Percentiles rank a stretch among this genome's conserved stretches.
Evolutionary conservation across 2,329 filamentous ascomycete species (phyloP).

Genomic region (Calonectria ilicicola): DNA sequence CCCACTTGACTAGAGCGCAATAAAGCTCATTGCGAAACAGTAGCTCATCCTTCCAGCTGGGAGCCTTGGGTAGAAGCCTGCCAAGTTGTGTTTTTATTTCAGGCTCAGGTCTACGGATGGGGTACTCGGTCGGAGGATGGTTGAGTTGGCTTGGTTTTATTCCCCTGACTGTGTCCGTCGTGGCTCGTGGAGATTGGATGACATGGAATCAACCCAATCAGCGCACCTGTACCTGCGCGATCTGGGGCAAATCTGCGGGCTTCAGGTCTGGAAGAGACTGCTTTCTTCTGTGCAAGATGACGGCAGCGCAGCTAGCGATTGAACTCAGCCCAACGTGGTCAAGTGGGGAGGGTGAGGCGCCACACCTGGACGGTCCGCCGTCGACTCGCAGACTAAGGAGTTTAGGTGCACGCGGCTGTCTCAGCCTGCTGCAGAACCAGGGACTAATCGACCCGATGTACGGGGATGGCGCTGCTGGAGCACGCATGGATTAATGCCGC

Average conservation of each 20-base stretch:
- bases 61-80: background rate
- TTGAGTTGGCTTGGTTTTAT: background rate
- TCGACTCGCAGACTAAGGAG: too few species aligned
- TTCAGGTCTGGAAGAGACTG: too few species aligned
- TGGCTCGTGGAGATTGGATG: background rate
- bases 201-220: background rate
- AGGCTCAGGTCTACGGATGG: background rate
- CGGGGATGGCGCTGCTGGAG: background rate
- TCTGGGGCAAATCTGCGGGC: background rate
- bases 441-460: background rate
- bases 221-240: background rate
- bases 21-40: background rate
- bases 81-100: background rate
- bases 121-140: too few species aligned
- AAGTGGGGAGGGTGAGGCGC: background rate
- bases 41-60: background rate
- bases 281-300: background rate
- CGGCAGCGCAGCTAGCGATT: background rate
- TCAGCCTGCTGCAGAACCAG: background rate
- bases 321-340: background rate
- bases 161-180: background rate
- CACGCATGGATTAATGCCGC: slow-evolving; percentile 1
- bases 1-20: background rate
- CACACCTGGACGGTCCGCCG: background rate
- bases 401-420: background rate